phyloP scores from a whole-genome alignment of 106 monocot species.

The Apostasia ramifera region DNA sequence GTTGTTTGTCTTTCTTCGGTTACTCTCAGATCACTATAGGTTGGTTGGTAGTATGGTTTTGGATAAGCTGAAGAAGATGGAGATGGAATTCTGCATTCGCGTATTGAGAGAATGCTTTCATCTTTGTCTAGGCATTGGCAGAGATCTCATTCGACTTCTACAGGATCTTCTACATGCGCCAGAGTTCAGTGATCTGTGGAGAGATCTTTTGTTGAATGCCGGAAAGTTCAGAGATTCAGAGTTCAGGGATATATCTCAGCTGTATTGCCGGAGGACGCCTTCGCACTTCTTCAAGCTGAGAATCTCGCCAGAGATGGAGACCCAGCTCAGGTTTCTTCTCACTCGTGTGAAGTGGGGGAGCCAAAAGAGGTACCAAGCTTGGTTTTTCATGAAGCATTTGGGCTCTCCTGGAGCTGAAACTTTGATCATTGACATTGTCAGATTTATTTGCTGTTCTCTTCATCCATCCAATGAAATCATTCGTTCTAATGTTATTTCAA shows the following conservation, averaged over 20 bases:
- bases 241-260: constrained; percentile 42
- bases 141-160: constrained; percentile 66
- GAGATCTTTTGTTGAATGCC: constrained; percentile 44
- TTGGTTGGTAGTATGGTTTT: constrained; percentile 19
- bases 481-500: constrained; percentile 45
- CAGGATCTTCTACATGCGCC: constrained; percentile 59
- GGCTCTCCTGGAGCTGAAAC: constrained; percentile 46
- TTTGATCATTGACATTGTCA: constrained; percentile 37
- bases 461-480: constrained; percentile 63
- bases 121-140: constrained; percentile 51
- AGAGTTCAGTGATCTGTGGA: constrained; percentile 65
- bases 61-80: constrained; percentile 40
- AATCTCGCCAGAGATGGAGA: constrained; percentile 66
- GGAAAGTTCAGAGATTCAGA: constrained; percentile 25
- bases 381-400: constrained; percentile 76
- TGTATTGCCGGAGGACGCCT: constrained; percentile 48
- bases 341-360: constrained; percentile 68
- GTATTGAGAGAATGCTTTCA: constrained; percentile 46
- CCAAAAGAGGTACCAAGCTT: constrained; percentile 69
- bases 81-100: constrained; percentile 55
- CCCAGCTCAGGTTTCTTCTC: constrained; percentile 64
- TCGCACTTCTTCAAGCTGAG: constrained; percentile 36
- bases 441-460: constrained; percentile 70
- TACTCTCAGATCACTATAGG: constrained; percentile 68
- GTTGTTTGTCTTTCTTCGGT: constrained; percentile 52